phyloP scores from a whole-genome alignment of 306 rosid genomes.

The Cucumis sativus region DNA sequence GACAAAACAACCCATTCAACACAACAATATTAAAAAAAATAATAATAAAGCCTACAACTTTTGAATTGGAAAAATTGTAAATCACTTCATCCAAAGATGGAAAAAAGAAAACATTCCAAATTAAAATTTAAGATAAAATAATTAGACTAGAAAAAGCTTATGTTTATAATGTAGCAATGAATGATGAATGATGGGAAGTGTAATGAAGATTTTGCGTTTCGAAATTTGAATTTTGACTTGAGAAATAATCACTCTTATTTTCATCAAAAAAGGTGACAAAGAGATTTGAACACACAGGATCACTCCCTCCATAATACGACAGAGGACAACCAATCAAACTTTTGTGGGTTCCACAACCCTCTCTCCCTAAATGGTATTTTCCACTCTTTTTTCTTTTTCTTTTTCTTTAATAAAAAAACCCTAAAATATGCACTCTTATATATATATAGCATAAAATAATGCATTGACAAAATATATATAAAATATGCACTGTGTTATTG shows the following conservation, averaged over 20 bases:
- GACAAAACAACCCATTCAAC: too few species aligned
- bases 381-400: too few species aligned
- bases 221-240: too few species aligned
- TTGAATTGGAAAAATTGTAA: not conserved
- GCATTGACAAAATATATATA: too few species aligned
- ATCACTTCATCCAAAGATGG: not conserved
- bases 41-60: too few species aligned
- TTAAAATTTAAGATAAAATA: not conserved
- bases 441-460: too few species aligned
- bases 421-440: not conserved
- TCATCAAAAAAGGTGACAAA: too few species aligned
- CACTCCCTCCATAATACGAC: not conserved
- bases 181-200: not conserved
- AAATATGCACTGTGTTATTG: too few species aligned
- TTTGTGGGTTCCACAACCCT: not conserved
- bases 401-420: not conserved
- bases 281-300: not conserved
- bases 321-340: not conserved
- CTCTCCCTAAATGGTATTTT: not conserved
- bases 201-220: not conserved
- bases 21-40: too few species aligned
- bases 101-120: not conserved
- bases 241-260: not conserved
- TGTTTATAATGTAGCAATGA: not conserved
- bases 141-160: not conserved